phyloP scores from a whole-genome alignment of 306 rosid species.

The Sindora glabra region DNA sequence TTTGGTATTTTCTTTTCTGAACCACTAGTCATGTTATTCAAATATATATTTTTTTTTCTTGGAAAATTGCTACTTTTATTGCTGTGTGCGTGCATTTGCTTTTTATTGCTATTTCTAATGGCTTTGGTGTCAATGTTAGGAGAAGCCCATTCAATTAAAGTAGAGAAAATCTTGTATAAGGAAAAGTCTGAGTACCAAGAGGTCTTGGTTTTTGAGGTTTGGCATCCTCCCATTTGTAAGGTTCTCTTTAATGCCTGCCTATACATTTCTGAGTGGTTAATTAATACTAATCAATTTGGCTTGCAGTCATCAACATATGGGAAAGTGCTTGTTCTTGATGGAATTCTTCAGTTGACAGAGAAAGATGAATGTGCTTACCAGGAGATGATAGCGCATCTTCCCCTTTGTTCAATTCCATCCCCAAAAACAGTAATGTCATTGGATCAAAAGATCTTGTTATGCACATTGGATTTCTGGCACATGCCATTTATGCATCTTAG shows the following conservation, averaged over 20 bases:
- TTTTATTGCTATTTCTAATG: constrained; percentile 2
- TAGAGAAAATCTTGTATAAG: constrained; percentile 56
- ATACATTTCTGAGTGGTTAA: not conserved
- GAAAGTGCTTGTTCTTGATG: constrained; percentile 96
- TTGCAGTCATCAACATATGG: constrained; percentile 79
- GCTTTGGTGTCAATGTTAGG: constrained; percentile 35
- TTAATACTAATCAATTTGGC: constrained; percentile 6
- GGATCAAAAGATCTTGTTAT: not conserved
- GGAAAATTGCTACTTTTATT: not conserved
- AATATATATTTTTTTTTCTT: not conserved
- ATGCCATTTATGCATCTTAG: not conserved
- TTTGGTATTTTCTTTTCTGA: not conserved
- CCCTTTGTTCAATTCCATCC: constrained; percentile 84
- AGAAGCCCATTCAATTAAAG: constrained; percentile 85
- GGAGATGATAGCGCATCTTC: constrained; percentile 97
- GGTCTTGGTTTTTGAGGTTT: constrained; percentile 86
- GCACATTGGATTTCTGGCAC: not conserved
- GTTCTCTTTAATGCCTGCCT: constrained; percentile 4
- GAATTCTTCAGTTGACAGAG: constrained; percentile 92
- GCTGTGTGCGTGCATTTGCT: not conserved
- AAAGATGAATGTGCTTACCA: constrained; percentile 98
- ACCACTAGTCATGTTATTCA: not conserved
- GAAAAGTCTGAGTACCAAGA: constrained; percentile 85
- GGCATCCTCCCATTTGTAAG: constrained; percentile 19
- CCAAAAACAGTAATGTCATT: constrained; percentile 60